phyloP scores from a whole-genome alignment of 108 stramenopile species.

The Cyclotella sp. region DNA sequence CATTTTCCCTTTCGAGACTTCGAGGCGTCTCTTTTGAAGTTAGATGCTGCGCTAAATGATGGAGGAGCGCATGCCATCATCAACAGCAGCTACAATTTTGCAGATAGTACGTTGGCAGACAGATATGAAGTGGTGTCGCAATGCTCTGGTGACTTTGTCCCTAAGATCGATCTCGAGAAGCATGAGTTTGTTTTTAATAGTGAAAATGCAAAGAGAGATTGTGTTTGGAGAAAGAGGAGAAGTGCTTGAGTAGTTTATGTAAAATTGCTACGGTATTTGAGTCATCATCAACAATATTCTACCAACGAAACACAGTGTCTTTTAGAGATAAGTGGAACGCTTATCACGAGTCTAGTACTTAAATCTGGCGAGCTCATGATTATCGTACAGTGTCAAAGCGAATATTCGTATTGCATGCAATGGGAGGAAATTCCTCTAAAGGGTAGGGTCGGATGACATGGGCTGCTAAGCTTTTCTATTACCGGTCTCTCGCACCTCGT shows the following conservation, averaged over 20 bases:
- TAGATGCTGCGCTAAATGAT: conserved; percentile 1
- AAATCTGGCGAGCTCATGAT: no score
- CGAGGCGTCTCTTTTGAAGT: background rate
- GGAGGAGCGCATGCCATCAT: conserved; percentile 17
- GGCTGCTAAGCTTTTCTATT: background rate
- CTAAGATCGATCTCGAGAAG: background rate
- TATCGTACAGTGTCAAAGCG: no score
- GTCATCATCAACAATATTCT: no score
- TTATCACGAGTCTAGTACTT: no score
- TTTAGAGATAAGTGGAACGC: no score
- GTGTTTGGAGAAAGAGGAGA: conserved; percentile 9
- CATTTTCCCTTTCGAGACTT: conserved; percentile 17
- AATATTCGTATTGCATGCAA: no score
- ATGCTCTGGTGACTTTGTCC: background rate
- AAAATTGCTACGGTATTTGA: no score
- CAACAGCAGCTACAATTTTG: background rate
- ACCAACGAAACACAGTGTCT: no score
- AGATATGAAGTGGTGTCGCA: background rate
- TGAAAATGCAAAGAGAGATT: background rate
- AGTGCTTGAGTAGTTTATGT: background rate
- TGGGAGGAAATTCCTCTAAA: no score
- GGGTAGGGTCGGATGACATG: no score
- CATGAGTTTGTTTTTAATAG: background rate
- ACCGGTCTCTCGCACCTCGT: conserved; percentile 5
- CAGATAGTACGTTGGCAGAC: background rate